These are phyloP conservation scores for Tolypocladium nubicola DNA, from an alignment of 2,329 filamentous ascomycete genomes.

Conservation along the genomic window DNA sequence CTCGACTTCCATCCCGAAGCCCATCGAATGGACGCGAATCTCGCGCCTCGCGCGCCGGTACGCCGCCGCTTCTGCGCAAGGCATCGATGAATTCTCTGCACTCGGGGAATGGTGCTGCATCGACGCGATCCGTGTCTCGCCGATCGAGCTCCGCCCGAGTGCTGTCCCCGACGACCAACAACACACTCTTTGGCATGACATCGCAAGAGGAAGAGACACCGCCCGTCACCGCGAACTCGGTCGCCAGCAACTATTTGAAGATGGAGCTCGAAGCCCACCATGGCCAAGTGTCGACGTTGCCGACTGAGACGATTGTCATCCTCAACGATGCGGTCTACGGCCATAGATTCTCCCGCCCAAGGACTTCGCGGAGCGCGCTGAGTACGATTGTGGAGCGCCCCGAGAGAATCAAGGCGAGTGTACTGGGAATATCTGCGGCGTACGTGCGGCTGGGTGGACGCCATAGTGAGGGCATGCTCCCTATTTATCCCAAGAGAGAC, in stretches of 20 bases:
- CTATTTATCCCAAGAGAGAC: conserved; percentile 54
- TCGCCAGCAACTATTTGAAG: conserved; percentile 60
- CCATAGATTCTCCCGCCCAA: conserved; percentile 78
- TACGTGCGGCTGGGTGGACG: conserved; percentile 84
- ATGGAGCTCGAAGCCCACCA: conserved; percentile 59
- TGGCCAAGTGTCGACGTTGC: conserved; percentile 24
- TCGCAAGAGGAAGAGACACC: conserved; percentile 24
- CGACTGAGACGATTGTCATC: conserved; percentile 64
- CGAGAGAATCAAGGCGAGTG: conserved; percentile 75
- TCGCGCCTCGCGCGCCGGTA: conserved; percentile 34
- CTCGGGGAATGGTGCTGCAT: conserved; percentile 31
- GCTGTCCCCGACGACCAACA: conserved; percentile 30
- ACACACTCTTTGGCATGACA: conserved; percentile 18
- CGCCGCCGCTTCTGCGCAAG: conserved; percentile 43
- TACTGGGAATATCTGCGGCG: conserved; percentile 73
- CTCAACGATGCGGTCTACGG: conserved; percentile 93
- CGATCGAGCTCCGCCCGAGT: conserved; percentile 36
- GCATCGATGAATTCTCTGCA: conserved; percentile 47
- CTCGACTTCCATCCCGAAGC: conserved; percentile 27
- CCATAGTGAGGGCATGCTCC: conserved; percentile 58
- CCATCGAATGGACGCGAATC: conserved; percentile 31
- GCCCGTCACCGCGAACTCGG: conserved; percentile 35
- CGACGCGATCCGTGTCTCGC: conserved; percentile 30
- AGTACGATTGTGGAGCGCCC: conserved; percentile 85
- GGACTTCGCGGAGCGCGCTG: conserved; percentile 60